A percentile compares a stretch with the other conserved stretches of the same genome.
Evolutionary conservation across 495 filamentous ascomycete species (phyloP).

Genomic region (Neurospora tetrasperma): DNA sequence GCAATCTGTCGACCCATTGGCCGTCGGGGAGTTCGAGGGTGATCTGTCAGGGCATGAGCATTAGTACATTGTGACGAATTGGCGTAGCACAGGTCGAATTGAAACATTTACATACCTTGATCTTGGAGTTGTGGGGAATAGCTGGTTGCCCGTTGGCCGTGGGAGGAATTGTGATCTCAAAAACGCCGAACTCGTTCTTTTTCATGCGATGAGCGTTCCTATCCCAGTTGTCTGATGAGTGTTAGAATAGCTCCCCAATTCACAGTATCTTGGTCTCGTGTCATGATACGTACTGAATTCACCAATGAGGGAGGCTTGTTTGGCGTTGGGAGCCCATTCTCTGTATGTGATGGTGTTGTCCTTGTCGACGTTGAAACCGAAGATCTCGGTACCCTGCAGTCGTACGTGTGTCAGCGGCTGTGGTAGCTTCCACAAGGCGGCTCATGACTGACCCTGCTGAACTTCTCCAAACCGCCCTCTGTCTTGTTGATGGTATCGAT

Average conservation of each 20-base stretch:
- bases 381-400: conserved; percentile 68
- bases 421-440: neutral
- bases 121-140: conserved; percentile 86
- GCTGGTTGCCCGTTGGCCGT: conserved; percentile 57
- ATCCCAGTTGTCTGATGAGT: conserved; percentile 70
- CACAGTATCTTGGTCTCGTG: neutral
- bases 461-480: conserved; percentile 87
- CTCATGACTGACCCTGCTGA: conserved; percentile 57
- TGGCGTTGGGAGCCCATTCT: conserved; percentile 93
- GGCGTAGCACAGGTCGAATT: neutral
- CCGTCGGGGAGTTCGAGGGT: conserved; percentile 70
- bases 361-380: conserved; percentile 66
- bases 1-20: conserved; percentile 76
- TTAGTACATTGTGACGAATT: conserved; percentile 8
- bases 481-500: conserved; percentile 68
- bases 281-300: conserved; percentile 66
- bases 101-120: conserved; percentile 56
- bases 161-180: conserved; percentile 70
- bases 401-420: conserved; percentile 3
- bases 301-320: conserved; percentile 76
- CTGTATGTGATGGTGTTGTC: conserved; percentile 83
- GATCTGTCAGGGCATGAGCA: conserved; percentile 44
- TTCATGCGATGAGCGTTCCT: conserved; percentile 72
- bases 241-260: neutral
- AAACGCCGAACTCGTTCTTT: conserved; percentile 77